These are phyloP conservation scores for Coniosporium apollinis DNA, from an alignment of 495 filamentous ascomycete genomes.

Conservation along the genomic window DNA sequence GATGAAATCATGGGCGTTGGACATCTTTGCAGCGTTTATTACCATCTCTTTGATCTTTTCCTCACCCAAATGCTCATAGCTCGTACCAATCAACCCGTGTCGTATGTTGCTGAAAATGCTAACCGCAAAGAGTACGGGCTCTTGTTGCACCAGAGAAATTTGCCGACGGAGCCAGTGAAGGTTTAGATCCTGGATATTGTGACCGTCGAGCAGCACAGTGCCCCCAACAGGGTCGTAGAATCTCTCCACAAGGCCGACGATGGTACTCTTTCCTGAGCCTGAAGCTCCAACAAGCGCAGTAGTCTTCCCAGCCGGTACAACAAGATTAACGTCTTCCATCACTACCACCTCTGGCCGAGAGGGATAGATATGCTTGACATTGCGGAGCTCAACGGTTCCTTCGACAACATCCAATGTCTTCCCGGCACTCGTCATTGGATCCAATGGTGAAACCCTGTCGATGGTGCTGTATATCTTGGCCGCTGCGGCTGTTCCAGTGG, in stretches of 20 bases:
- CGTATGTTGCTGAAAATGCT: constrained; percentile 78
- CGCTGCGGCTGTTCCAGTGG: constrained; percentile 63
- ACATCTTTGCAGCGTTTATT: constrained; percentile 67
- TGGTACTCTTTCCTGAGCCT: constrained; percentile 81
- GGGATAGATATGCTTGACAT: constrained; percentile 86
- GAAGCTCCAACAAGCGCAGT: constrained; percentile 78
- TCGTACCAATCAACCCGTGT: constrained; percentile 76
- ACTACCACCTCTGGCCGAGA: constrained; percentile 78
- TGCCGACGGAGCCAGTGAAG: constrained; percentile 83
- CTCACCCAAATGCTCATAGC: constrained; percentile 44
- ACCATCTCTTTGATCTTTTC: constrained; percentile 55
- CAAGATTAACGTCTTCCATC: constrained; percentile 63
- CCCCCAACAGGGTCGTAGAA: constrained; percentile 85
- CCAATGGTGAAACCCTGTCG: constrained; percentile 72
- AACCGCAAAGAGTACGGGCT: constrained; percentile 69
- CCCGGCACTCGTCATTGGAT: constrained; percentile 59
- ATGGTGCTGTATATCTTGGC: constrained; percentile 86
- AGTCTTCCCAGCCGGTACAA: constrained; percentile 70
- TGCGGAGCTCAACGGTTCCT: constrained; percentile 65
- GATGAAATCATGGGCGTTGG: constrained; percentile 90
- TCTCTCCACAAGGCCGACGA: constrained; percentile 78
- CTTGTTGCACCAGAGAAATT: constrained; percentile 76
- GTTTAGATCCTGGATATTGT: constrained; percentile 67
- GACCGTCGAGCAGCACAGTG: constrained; percentile 63
- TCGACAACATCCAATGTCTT: constrained; percentile 50